These are phyloP conservation scores for Kitagawia praeruptora DNA, from an alignment of 129 eudicot species.

Conservation along the genomic window DNA sequence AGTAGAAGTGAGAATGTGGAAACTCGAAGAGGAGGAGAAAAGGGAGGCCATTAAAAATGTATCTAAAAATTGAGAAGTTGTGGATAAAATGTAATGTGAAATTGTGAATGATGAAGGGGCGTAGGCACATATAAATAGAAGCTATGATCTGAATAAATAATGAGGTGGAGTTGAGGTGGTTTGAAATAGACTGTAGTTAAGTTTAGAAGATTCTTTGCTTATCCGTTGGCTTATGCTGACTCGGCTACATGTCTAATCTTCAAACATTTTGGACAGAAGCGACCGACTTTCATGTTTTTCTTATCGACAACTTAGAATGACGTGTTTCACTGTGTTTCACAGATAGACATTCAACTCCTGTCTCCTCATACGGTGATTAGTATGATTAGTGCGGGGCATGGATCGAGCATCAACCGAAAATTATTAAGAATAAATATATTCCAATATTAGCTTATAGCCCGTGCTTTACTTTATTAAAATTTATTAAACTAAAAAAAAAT, in stretches of 20 bases:
- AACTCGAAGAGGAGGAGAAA: slow-evolving; percentile 11
- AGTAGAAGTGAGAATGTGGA: not conserved
- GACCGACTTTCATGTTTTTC: not conserved
- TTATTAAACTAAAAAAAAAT: no score
- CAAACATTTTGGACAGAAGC: not conserved
- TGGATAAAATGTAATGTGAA: not conserved
- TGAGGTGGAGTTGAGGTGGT: not conserved
- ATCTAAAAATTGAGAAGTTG: not conserved
- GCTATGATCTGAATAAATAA: not conserved
- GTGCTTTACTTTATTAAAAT: no score
- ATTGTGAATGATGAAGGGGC: not conserved
- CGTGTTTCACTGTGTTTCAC: slow-evolving; percentile 1
- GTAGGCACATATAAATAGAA: not conserved
- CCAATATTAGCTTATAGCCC: no score
- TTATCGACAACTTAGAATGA: slow-evolving; percentile 1
- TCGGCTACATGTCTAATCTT: not conserved
- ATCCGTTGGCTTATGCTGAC: not conserved
- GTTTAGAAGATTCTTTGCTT: not conserved
- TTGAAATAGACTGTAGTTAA: not conserved
- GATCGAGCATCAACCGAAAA: no score
- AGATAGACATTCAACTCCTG: not conserved
- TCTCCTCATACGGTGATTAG: not conserved
- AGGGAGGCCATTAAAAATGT: slow-evolving; percentile 23
- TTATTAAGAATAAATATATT: no score
- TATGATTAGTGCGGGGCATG: not conserved